These are phyloP conservation scores for Cystobasidium pallidum DNA, from an alignment of 1,284 basidiomycete genomes.

Conservation along the genomic window DNA sequence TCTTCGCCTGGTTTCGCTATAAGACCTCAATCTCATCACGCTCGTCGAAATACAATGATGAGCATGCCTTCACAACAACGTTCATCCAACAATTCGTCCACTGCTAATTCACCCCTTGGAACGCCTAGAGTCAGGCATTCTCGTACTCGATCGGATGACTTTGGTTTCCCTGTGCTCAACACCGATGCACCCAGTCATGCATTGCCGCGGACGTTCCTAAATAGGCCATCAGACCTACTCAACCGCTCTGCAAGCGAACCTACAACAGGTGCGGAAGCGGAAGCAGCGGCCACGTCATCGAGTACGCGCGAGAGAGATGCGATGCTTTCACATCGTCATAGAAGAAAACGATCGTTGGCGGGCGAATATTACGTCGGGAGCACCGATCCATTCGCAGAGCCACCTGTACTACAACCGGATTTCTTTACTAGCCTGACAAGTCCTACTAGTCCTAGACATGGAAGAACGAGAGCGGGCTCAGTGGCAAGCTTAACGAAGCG, in stretches of 20 bases:
- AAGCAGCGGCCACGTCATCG: slow-evolving; percentile 22
- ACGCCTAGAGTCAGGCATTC: slow-evolving; percentile 23
- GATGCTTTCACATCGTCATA: slow-evolving; percentile 29
- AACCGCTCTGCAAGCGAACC: slow-evolving; percentile 32
- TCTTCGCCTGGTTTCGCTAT: slow-evolving; percentile 52
- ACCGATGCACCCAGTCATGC: not conserved
- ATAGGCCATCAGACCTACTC: slow-evolving; percentile 11
- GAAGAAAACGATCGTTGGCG: slow-evolving; percentile 36
- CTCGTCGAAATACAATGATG: slow-evolving; percentile 28
- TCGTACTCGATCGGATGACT: slow-evolving; percentile 40
- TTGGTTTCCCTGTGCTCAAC: not conserved
- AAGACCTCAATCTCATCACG: slow-evolving; percentile 46
- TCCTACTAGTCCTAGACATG: slow-evolving; percentile 15
- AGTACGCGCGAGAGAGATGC: slow-evolving; percentile 25
- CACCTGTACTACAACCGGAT: slow-evolving; percentile 19
- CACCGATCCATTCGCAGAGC: slow-evolving; percentile 33
- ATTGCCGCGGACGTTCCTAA: not conserved
- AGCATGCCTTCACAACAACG: slow-evolving; percentile 2
- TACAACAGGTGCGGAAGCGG: slow-evolving; percentile 3
- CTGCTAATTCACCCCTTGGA: not conserved
- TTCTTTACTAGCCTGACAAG: not conserved
- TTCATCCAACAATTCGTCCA: slow-evolving; percentile 7
- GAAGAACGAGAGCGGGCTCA: slow-evolving; percentile 10
- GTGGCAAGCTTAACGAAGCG: not conserved
- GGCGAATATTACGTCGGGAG: slow-evolving; percentile 41